Conservation (phyloP, 139 green algal genomes). For the Chlorella sp. region DNA sequence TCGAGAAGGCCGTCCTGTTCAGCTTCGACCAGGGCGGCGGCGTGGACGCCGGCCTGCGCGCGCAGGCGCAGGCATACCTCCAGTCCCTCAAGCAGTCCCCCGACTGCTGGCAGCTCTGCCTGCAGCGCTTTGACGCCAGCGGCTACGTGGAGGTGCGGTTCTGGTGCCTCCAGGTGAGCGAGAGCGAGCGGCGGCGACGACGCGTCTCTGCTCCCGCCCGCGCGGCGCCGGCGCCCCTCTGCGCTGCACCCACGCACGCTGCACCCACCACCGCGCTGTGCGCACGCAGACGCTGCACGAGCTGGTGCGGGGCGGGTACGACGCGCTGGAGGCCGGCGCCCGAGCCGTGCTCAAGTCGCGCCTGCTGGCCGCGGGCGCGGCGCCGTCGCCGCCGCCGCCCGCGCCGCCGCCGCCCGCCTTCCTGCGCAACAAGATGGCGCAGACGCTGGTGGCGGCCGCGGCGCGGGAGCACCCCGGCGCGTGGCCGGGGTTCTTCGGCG, state of each 20-base stretch:
- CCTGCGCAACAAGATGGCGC: constrained; percentile 94
- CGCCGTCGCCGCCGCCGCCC: background rate
- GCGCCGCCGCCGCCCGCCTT: constrained; percentile 63
- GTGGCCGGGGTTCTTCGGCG: constrained; percentile 91
- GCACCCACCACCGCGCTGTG: no score
- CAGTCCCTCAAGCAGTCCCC: constrained; percentile 55
- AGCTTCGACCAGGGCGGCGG: constrained; percentile 83
- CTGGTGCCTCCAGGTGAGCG: constrained; percentile 97
- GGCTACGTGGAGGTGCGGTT: constrained; percentile 90
- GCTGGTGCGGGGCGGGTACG: constrained; percentile 1
- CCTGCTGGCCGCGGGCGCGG: constrained; percentile 7
- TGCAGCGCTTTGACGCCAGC: constrained; percentile 68
- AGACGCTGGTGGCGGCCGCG: constrained; percentile 77
- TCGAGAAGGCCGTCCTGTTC: constrained; percentile 90
- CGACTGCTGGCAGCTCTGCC: constrained; percentile 76
- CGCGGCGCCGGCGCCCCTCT: no score
- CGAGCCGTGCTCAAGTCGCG: constrained; percentile 11
- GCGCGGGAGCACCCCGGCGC: constrained; percentile 78
- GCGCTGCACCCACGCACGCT: no score
- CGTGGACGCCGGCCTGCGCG: constrained; percentile 54
- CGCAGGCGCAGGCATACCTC: constrained; percentile 70
- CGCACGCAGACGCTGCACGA: constrained; percentile 10
- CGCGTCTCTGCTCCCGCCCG: no score
- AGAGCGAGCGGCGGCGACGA: background rate
- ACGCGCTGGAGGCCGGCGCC: background rate